A percentile compares a stretch with the other conserved stretches of the same genome.
phyloP scores from a whole-genome alignment of 176 grass and related monocot species.

The sorghum (Sorghum bicolor) region Sorghum_bicolor_NCBIv3 NC_012875.2:59458501-59459000 shows the following conservation, averaged over 20 bases:
- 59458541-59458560: neutral
- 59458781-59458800: slow-evolving; percentile 29
- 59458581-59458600: slow-evolving; percentile 13
- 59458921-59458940: no score
- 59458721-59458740: slow-evolving; percentile 32
- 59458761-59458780: slow-evolving; percentile 35
- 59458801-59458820: slow-evolving; percentile 16
- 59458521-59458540: slow-evolving; percentile 11
- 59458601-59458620: neutral
- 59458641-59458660: slow-evolving; percentile 22
- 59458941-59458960: no score
- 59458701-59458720: slow-evolving; percentile 32
- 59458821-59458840: neutral
- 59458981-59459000: neutral
- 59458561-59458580: slow-evolving; percentile 40
- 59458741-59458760: slow-evolving; percentile 21
- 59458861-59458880: neutral
- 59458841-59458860: neutral
- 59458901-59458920: neutral
- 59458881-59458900: fast-evolving
- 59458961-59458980: neutral
- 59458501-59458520: neutral
- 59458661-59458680: neutral
- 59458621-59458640: slow-evolving; percentile 12
- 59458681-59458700: slow-evolving; percentile 25